phyloP scores from a whole-genome alignment of 352 stramenopile genomes.

The Elongisporangium prolatum region DNA sequence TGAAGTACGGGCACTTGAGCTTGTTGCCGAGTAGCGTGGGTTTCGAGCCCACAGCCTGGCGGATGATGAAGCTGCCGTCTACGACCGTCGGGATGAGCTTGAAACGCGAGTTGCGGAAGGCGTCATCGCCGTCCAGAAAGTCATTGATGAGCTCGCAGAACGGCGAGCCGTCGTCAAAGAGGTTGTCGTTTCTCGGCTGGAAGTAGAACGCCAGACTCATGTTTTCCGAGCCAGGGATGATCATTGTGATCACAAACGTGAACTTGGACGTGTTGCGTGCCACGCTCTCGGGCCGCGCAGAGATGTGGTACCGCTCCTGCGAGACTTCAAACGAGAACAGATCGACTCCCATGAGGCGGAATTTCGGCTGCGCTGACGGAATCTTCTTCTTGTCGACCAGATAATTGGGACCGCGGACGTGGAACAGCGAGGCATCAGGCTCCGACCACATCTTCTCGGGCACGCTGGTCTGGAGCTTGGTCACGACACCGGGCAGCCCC shows the following conservation, averaged over 20 bases:
- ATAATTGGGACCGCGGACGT: conserved; percentile 87
- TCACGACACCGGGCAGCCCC: conserved; percentile 58
- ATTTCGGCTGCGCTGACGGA: conserved; percentile 58
- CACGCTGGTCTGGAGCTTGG: conserved; percentile 63
- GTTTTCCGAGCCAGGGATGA: conserved; percentile 80
- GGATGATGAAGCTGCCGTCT: conserved; percentile 96
- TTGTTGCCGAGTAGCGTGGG: conserved; percentile 97
- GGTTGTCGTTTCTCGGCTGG: conserved; percentile 63
- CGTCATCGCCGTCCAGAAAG: conserved; percentile 93
- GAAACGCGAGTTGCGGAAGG: conserved; percentile 95
- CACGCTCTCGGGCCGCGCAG: conserved; percentile 60
- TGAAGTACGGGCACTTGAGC: conserved; percentile 88
- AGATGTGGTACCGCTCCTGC: conserved; percentile 76
- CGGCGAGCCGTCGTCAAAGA: conserved; percentile 84
- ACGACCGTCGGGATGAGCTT: conserved; percentile 98
- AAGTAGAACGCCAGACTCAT: conserved; percentile 86
- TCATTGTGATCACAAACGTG: conserved; percentile 89
- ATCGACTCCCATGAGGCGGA: conserved; percentile 80
- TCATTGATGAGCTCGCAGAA: conserved; percentile 88
- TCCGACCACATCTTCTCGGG: conserved; percentile 84
- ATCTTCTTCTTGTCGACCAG: conserved; percentile 88
- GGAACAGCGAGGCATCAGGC: conserved; percentile 74
- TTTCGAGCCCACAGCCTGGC: conserved; percentile 93
- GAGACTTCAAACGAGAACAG: conserved; percentile 72
- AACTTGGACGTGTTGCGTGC: conserved; percentile 73